Conservation (phyloP, 345 rosid species). For the Citrus medica region DNA sequence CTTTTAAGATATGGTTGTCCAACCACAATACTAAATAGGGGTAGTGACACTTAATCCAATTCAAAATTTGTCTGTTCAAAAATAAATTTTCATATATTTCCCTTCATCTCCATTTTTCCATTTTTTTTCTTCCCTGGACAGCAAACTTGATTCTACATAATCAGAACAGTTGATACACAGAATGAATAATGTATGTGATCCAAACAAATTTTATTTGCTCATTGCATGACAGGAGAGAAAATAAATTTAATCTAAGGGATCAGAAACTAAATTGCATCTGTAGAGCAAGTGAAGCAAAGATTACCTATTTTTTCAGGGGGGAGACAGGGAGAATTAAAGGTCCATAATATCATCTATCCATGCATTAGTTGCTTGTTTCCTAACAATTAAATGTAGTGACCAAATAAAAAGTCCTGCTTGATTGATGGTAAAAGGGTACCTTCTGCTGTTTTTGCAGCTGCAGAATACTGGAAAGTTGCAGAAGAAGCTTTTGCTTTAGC, state of each 20-base stretch:
- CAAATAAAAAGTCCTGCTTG: background rate
- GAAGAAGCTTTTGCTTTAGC: slow-evolving; percentile 31
- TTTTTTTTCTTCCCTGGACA: background rate
- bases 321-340: background rate
- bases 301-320: background rate
- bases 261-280: background rate
- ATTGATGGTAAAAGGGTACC: slow-evolving; percentile 35
- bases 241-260: background rate
- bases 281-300: background rate
- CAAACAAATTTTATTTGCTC: background rate
- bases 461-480: slow-evolving; percentile 19
- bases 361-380: background rate
- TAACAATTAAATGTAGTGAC: background rate
- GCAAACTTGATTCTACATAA: background rate
- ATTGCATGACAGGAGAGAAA: background rate
- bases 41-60: background rate
- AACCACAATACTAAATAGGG: too few relatives aligned
- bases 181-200: background rate
- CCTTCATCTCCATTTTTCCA: background rate
- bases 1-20: too few relatives aligned
- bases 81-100: background rate
- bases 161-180: background rate
- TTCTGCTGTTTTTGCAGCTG: slow-evolving; percentile 42
- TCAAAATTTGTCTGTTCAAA: background rate
- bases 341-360: background rate